Base-by-base conservation (phyloP, 306 rosid genomes). In the Vigna unguiculata region DNA sequence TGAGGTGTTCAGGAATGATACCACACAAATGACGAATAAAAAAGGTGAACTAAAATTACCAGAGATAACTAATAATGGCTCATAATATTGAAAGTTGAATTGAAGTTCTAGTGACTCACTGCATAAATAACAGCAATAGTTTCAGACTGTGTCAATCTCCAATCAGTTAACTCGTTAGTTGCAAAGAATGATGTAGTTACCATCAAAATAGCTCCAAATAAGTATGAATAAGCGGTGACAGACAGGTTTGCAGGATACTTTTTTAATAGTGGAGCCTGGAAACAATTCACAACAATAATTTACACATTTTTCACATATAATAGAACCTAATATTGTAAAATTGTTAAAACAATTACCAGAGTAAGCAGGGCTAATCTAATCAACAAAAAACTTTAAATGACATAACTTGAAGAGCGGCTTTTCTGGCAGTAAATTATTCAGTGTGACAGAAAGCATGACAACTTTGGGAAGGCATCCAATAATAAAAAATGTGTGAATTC, bases 261-360 rank as follows among this genome's bases (percentile, higher is more conserved):
- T 72, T 89, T 91, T 34, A 95, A 86, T 76, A 95, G 72, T 58
- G 95, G 96, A 61, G 97, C 98, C 98, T 95, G 94, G 41, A 94
- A 81, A 60, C 47, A 76, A 34, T 79, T 62, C 82, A 82, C 14
- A 57, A 30, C 16, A 63, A 41, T 28, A 79, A 58, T 46, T 48
- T 36, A 49, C 49, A 20, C 41, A 70, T 21, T 51, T 53, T 80
- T 81, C 62, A 80, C 74, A 51, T 12, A 76, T 46, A 36, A 72
- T 57, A 59, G 13, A 28, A 68, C 30, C 24, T 47, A 20, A 74
- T 52, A 71, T n/a, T 47, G 62, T 6, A 22, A n/a, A 8, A 41
- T 25, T 28, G 30, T 71, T 51, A n/a, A 63, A 62, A 84, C 46
- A 30, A 3, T 20, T 24, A 63, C 64, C 66, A 7, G 63, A 43